Conservation (phyloP, 2,329 filamentous ascomycete genomes). For the Penicillium sp. region DNA sequence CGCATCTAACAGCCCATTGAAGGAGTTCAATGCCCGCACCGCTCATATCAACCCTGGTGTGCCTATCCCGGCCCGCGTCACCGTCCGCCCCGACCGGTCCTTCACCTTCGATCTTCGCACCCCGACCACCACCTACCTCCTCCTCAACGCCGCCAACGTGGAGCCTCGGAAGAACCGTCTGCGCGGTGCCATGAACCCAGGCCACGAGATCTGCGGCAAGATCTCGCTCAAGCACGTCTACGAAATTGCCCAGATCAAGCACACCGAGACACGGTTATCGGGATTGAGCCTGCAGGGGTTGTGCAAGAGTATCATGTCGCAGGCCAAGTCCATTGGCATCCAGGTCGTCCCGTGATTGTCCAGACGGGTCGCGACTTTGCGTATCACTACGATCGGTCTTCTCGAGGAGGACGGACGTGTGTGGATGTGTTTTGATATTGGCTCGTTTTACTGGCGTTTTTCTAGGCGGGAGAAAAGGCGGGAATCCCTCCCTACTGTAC, state of each 20-base stretch:
- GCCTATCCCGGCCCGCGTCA: conserved; percentile 86
- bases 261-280: conserved; percentile 69
- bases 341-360: conserved; percentile 60
- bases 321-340: conserved; percentile 74
- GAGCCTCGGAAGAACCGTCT: conserved; percentile 70
- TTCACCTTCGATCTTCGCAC: conserved; percentile 94
- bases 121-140: conserved; percentile 86
- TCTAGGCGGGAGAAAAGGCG: conserved; percentile 11
- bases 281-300: conserved; percentile 68
- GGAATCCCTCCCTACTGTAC: conserved; percentile 15
- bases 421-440: conserved; percentile 8
- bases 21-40: conserved; percentile 95
- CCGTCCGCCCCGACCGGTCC: conserved; percentile 85
- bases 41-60: conserved; percentile 78
- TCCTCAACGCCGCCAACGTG: conserved; percentile 79
- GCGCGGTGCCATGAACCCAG: conserved; percentile 70
- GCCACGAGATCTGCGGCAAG: conserved; percentile 74
- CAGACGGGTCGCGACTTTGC: not conserved
- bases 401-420: not conserved
- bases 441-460: conserved; percentile 25
- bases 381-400: conserved; percentile 4
- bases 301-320: conserved; percentile 70
- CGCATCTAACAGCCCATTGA: not conserved
- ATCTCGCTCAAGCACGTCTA: conserved; percentile 94
- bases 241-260: conserved; percentile 97